These are phyloP conservation scores for Urochloa ruziziensis DNA, from an alignment of 176 grass and related monocot genomes.

Conservation along the genomic window DNA sequence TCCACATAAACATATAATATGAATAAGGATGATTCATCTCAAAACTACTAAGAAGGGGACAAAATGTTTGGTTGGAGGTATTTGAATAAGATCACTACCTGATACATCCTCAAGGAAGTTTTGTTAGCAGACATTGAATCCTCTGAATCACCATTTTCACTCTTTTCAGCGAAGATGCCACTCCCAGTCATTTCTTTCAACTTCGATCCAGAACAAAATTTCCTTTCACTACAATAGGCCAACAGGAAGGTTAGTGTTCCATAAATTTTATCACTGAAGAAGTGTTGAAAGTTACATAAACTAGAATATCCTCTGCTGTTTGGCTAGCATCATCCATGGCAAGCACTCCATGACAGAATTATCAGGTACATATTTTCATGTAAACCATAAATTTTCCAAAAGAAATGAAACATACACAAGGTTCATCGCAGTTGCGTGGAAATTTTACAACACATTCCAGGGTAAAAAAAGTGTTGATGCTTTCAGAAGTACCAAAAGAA, in stretches of 20 bases:
- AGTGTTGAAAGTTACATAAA: not conserved
- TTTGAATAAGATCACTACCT: slow-evolving; percentile 47
- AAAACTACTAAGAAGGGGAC: not conserved
- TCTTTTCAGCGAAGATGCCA: slow-evolving; percentile 68
- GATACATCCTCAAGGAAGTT: slow-evolving; percentile 79
- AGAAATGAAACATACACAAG: not conserved
- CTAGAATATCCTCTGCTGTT: not conserved
- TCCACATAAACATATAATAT: not conserved
- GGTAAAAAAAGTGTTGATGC: not conserved
- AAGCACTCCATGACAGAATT: slow-evolving; percentile 7
- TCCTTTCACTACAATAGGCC: slow-evolving; percentile 49
- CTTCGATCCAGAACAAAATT: slow-evolving; percentile 77
- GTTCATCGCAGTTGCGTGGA: not conserved
- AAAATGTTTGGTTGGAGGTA: slow-evolving; percentile 34
- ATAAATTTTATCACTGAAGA: not conserved
- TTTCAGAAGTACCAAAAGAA: not conserved
- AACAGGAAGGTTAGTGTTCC: slow-evolving; percentile 30
- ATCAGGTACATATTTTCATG: not conserved
- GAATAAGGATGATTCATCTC: not conserved
- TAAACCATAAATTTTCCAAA: not conserved
- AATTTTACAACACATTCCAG: not conserved
- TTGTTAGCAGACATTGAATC: slow-evolving; percentile 48
- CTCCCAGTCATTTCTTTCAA: slow-evolving; percentile 82
- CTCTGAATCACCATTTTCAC: slow-evolving; percentile 57
- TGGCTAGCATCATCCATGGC: not conserved